A percentile compares a stretch with the other conserved stretches of the same genome.
Conservation (phyloP, 345 rosid genomes). For the Lepidium didymum region DNA sequence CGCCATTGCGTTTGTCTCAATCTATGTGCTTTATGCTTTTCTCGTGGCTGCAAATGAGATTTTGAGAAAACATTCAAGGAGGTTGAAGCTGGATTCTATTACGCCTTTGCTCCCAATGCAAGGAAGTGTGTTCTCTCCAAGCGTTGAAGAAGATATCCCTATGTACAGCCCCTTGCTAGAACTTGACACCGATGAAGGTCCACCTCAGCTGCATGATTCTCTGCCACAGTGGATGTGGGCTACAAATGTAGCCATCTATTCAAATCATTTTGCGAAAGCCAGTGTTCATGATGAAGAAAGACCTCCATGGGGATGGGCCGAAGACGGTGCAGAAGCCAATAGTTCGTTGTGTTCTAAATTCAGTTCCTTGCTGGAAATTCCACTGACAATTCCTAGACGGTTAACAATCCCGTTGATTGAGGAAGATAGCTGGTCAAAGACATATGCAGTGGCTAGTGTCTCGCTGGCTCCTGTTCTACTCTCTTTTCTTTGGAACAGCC, state of each 20-base stretch:
- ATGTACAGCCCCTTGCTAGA: constrained; percentile 54
- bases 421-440: constrained; percentile 75
- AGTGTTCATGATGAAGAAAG: constrained; percentile 34
- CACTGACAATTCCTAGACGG: constrained; percentile 61
- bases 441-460: constrained; percentile 75
- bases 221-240: constrained; percentile 87
- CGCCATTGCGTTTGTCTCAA: constrained; percentile 49
- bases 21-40: constrained; percentile 62
- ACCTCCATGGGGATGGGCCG: constrained; percentile 61
- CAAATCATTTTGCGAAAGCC: constrained; percentile 39
- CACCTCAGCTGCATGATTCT: constrained; percentile 55
- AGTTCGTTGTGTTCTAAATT: constrained; percentile 39
- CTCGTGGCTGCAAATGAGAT: constrained; percentile 86
- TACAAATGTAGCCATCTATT: constrained; percentile 63
- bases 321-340: constrained; percentile 27
- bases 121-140: constrained; percentile 43
- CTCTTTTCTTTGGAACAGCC: constrained; percentile 58
- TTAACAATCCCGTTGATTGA: constrained; percentile 73
- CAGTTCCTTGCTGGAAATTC: constrained; percentile 51
- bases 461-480: constrained; percentile 63
- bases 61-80: constrained; percentile 56
- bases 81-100: constrained; percentile 42
- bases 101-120: constrained; percentile 49
- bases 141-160: constrained; percentile 36
- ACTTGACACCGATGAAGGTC: constrained; percentile 43